Conservation (phyloP, 441 rosid species). For the Adansonia madagascariensis region DNA sequence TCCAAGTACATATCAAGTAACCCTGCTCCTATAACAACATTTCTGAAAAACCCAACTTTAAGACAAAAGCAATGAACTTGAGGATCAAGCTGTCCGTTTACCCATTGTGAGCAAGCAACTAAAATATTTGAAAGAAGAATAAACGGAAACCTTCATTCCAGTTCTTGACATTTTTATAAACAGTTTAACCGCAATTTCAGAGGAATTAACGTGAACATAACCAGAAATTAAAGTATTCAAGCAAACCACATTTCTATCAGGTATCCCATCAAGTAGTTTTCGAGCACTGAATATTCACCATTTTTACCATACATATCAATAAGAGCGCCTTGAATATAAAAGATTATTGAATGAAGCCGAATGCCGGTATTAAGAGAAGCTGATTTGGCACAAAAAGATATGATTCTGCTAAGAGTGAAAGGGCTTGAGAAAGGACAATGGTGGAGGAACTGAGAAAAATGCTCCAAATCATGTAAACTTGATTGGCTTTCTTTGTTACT, state of each 20-base stretch:
- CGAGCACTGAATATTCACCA: neutral
- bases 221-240: neutral
- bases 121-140: conserved; percentile 29
- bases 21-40: conserved; percentile 35
- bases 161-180: neutral
- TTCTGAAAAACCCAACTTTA: conserved; percentile 32
- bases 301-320: neutral
- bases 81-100: conserved; percentile 31
- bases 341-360: neutral
- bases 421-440: conserved; percentile 25
- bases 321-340: neutral
- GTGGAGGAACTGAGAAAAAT: conserved; percentile 24
- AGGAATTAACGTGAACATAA: neutral
- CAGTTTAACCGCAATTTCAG: neutral
- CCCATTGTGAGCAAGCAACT: conserved; percentile 38
- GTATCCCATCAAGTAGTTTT: conserved; percentile 28
- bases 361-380: neutral
- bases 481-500: neutral
- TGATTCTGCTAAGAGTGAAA: conserved; percentile 23
- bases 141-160: conserved; percentile 19
- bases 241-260: conserved; percentile 16
- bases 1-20: conserved; percentile 43
- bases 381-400: neutral
- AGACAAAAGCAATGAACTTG: conserved; percentile 39
- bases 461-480: conserved; percentile 19